These are phyloP conservation scores for Pseudomicrostroma phylloplanum DNA, from an alignment of 1,284 basidiomycete species.

Conservation along the genomic window DNA sequence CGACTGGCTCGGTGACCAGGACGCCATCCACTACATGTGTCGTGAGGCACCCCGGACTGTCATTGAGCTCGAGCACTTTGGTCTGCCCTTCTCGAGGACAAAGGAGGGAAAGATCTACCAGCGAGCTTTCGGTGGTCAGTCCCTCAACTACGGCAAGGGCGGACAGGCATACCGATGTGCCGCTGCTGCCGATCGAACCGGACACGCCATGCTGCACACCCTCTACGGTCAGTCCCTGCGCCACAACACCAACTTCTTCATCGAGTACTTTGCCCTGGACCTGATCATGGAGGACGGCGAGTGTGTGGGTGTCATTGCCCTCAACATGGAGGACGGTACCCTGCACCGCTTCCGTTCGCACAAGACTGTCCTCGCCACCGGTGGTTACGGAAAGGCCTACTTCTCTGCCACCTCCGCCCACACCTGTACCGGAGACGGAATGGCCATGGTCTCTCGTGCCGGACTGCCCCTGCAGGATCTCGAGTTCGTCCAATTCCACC, in stretches of 20 bases:
- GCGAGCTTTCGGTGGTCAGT: constrained; percentile 98
- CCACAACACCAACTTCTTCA: constrained; percentile 99
- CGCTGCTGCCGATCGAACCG: constrained; percentile 96
- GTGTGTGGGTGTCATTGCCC: constrained; percentile 96
- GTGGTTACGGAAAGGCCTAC: constrained; percentile 96
- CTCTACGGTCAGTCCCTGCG: constrained; percentile 97
- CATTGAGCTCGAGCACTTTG: constrained; percentile 94
- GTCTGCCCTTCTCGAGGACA: constrained; percentile 97
- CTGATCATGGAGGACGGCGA: constrained; percentile 98
- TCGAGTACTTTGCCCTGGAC: constrained; percentile 94
- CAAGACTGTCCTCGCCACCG: constrained; percentile 95
- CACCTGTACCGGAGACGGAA: constrained; percentile 97
- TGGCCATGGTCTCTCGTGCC: constrained; percentile 95
- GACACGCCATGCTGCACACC: constrained; percentile 95
- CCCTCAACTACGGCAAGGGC: constrained; percentile 92
- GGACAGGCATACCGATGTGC: constrained; percentile 99
- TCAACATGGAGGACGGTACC: constrained; percentile 99
- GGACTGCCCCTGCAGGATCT: constrained; percentile 94
- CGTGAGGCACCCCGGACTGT: constrained; percentile 89
- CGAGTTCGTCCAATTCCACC: constrained; percentile 99
- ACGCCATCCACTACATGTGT: constrained; percentile 99
- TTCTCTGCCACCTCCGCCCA: constrained; percentile 99
- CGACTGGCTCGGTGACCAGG: constrained; percentile 99
- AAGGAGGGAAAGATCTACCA: constrained; percentile 99
- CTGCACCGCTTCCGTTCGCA: constrained; percentile 96